Conservation (phyloP, 2,329 filamentous ascomycete genomes). For the Fusarium sp. region DNA sequence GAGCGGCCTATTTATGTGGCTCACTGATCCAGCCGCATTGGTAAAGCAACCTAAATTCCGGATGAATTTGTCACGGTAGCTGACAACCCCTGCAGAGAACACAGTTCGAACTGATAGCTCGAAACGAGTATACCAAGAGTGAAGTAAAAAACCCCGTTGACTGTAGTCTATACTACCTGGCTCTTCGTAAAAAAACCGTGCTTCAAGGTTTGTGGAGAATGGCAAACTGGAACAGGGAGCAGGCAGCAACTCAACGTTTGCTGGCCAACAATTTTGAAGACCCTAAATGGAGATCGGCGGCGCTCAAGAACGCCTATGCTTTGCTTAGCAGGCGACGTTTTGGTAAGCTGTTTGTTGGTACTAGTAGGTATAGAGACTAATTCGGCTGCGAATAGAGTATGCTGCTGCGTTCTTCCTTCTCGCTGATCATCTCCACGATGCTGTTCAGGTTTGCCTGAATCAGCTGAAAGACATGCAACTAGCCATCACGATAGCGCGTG, state of each 20-base stretch:
- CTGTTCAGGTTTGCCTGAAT: slow-evolving; percentile 86
- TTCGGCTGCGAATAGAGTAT: slow-evolving; percentile 75
- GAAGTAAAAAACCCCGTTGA: slow-evolving; percentile 91
- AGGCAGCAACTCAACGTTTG: slow-evolving; percentile 81
- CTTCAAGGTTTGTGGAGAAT: slow-evolving; percentile 95
- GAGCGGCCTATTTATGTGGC: slow-evolving; percentile 95
- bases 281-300: slow-evolving; percentile 86
- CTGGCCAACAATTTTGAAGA: slow-evolving; percentile 93
- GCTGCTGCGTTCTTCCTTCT: slow-evolving; percentile 96
- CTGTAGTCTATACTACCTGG: slow-evolving; percentile 92
- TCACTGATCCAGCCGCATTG: slow-evolving; percentile 80
- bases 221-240: slow-evolving; percentile 89
- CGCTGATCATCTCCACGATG: slow-evolving; percentile 85
- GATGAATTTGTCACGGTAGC: neutral
- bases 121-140: slow-evolving; percentile 91
- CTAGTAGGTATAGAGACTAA: slow-evolving; percentile 36
- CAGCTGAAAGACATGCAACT: slow-evolving; percentile 91
- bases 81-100: slow-evolving; percentile 53
- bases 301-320: slow-evolving; percentile 96
- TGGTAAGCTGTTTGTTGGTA: slow-evolving; percentile 62
- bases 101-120: slow-evolving; percentile 90
- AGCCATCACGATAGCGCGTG: slow-evolving; percentile 86
- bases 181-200: slow-evolving; percentile 89
- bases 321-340: slow-evolving; percentile 91
- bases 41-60: slow-evolving; percentile 58